phyloP scores from a whole-genome alignment of 1,139 yeast species.

The Pichia sp. region DNA sequence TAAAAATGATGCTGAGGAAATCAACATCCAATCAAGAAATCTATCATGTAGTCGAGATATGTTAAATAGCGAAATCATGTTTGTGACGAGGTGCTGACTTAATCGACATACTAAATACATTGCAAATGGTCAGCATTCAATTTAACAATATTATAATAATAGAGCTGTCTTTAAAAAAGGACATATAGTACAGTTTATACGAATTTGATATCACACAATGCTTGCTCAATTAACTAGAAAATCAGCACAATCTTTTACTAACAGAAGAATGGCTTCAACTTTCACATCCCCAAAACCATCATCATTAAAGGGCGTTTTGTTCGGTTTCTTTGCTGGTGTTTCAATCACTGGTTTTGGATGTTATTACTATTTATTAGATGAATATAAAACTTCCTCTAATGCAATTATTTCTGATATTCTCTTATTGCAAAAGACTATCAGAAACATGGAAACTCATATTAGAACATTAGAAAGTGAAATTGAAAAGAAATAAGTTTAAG shows the following conservation, averaged over 20 bases:
- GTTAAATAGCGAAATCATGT: background rate
- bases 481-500: conserved; percentile 12
- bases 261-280: conserved; percentile 22
- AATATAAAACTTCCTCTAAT: conserved; percentile 65
- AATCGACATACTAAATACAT: too few species aligned
- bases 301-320: conserved; percentile 55
- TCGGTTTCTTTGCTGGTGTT: conserved; percentile 76
- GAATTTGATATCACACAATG: conserved; percentile 16
- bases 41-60: too few species aligned
- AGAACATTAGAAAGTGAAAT: conserved; percentile 20
- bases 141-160: too few species aligned
- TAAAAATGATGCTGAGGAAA: background rate
- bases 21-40: background rate
- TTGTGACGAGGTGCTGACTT: background rate
- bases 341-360: conserved; percentile 69
- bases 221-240: conserved; percentile 17
- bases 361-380: conserved; percentile 72
- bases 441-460: conserved; percentile 61
- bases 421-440: conserved; percentile 60
- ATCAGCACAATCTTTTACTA: conserved; percentile 9
- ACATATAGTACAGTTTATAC: too few species aligned
- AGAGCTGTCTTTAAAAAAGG: too few species aligned
- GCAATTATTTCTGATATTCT: conserved; percentile 72
- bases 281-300: conserved; percentile 19
- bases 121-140: too few species aligned